Evolutionary conservation across 176 grass and related monocot species (phyloP), one percentile per base, ranked within the genome.

Genomic region (Chloris gayana): DNA sequence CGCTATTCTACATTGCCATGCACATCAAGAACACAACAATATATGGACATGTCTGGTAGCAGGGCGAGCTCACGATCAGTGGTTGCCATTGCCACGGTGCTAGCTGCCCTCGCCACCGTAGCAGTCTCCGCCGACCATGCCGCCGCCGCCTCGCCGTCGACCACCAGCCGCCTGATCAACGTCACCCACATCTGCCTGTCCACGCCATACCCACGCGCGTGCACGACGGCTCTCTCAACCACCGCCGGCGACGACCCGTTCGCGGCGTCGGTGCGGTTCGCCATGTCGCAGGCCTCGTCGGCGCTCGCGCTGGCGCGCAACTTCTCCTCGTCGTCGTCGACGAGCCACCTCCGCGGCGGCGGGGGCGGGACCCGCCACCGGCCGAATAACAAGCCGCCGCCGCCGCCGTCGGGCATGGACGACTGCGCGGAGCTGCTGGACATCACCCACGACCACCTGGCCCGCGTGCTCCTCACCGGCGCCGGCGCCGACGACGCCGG

Each of bases 351-450:
- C 35, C 35, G 35, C 35, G 35, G 35, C 35, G 3, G 35, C 35
- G n/a, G n/a, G n/a, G n/a, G n/a, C n/a, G n/a, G n/a, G n/a, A n/a
- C n/a, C n/a, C n/a, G n/a, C n/a, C n/a, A n/a, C n/a, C 1, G 7
- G 7, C 35, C 35, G 35, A 37, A 37, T 4, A 37, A 37, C 5
- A 2, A 37, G 35, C 4, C 4, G 35, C 35, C n/a, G n/a, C n/a
- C n/a, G n/a, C n/a, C 64, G 39, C 35, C 37, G n/a, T 72, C 68
- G 0, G 85, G 83, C 61, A 84, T 92, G 84, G 69, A 83, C 19
- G 91, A 97, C 83, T 97, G 94, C 80, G 85, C 89, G 57, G 87
- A 88, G 85, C 85, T 97, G 14, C 89, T 97, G 6, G 94, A 94
- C 62, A 60, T 88, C 71, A 94, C 72, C 73, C 38, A 88, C 80